A percentile compares a stretch with the other conserved stretches of the same genome.
Evolutionary conservation across 768 basidiomycete genomes (phyloP).

Genomic region (Russula brevipes): DNA sequence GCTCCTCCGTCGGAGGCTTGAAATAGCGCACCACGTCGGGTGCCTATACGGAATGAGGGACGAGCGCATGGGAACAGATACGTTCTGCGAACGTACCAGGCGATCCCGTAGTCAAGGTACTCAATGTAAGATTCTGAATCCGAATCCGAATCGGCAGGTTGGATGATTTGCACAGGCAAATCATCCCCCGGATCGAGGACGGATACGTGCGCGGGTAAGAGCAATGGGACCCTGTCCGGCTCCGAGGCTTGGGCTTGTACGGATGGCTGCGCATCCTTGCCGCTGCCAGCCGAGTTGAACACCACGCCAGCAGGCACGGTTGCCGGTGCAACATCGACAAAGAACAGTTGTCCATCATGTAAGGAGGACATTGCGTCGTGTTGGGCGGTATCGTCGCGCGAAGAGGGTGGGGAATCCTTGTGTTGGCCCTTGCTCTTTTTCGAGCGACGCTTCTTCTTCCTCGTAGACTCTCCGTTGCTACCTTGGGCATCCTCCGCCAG

Average conservation of each 20-base stretch:
- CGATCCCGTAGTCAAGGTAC: conserved; percentile 69
- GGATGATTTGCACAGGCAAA: conserved; percentile 44
- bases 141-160: conserved; percentile 45
- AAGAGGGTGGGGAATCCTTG: neutral
- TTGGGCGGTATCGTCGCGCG: neutral
- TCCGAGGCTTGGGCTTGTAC: neutral
- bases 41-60: conserved; percentile 35
- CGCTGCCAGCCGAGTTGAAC: conserved; percentile 21
- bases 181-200: conserved; percentile 39
- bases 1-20: conserved; percentile 40
- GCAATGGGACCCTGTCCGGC: conserved; percentile 31
- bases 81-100: conserved; percentile 37
- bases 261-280: conserved; percentile 11
- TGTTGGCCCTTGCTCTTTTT: conserved; percentile 13
- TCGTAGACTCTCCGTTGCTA: neutral
- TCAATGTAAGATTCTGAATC: conserved; percentile 68
- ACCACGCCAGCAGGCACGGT: conserved; percentile 31
- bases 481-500: neutral
- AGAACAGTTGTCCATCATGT: conserved; percentile 36
- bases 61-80: neutral
- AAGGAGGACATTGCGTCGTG: neutral
- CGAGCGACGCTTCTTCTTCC: conserved; percentile 15
- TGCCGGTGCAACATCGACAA: conserved; percentile 45
- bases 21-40: conserved; percentile 58
- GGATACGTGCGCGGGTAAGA: conserved; percentile 68